phyloP scores from a whole-genome alignment of 768 basidiomycete species.

The Rhodotorula diobovata region DNA sequence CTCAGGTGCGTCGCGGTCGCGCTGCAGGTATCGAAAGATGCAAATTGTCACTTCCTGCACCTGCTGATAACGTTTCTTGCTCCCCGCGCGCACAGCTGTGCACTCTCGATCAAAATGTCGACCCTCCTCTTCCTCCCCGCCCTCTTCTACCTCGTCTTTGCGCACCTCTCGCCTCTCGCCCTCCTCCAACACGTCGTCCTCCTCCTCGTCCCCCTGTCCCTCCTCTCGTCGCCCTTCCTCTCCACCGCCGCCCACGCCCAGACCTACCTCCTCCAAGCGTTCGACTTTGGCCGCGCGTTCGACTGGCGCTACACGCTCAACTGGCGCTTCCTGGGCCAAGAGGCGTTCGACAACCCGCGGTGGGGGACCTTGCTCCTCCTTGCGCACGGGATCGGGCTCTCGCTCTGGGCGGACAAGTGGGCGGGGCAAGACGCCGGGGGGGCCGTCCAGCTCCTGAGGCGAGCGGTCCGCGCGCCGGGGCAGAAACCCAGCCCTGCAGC shows the following conservation, averaged over 20 bases:
- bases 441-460: constrained; percentile 54
- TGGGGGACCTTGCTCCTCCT: constrained; percentile 63
- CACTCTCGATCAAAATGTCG: constrained; percentile 93
- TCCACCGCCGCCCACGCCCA: constrained; percentile 56
- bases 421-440: constrained; percentile 68
- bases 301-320: constrained; percentile 97
- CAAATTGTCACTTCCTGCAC: too few relatives aligned
- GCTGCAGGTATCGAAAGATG: neutral
- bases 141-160: constrained; percentile 63
- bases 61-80: constrained; percentile 14
- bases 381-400: constrained; percentile 61
- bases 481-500: constrained; percentile 50
- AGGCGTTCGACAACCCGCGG: constrained; percentile 67
- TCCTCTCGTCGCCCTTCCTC: constrained; percentile 57
- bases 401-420: constrained; percentile 72
- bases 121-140: constrained; percentile 84
- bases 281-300: constrained; percentile 82
- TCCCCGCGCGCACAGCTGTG: constrained; percentile 53
- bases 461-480: constrained; percentile 47
- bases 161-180: constrained; percentile 42
- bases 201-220: constrained; percentile 43
- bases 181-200: constrained; percentile 36
- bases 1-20: constrained; percentile 59
- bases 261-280: constrained; percentile 71
- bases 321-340: constrained; percentile 74